Conservation (phyloP, 495 filamentous ascomycete genomes). For the Aspergillus cavernicola region DNA sequence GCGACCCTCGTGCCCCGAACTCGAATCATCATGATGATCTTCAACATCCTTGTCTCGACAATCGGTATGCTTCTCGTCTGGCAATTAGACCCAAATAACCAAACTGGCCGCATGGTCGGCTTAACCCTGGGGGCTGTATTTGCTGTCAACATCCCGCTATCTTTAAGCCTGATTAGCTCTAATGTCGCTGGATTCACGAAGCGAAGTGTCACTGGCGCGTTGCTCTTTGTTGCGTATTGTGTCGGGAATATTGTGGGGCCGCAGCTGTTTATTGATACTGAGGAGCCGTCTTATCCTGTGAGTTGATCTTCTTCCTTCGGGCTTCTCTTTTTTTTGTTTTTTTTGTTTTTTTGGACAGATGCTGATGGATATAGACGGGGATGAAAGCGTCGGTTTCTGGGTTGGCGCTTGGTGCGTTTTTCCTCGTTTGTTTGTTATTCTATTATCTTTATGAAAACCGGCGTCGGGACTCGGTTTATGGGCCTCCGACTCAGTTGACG, state of each 20-base stretch:
- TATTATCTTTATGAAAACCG: background rate
- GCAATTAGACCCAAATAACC: background rate
- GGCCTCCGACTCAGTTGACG: background rate
- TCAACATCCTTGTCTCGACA: background rate
- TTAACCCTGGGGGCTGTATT: background rate
- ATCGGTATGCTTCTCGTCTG: constrained; percentile 4
- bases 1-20: background rate
- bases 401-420: background rate
- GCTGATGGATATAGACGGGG: background rate
- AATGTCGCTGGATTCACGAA: constrained; percentile 7
- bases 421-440: background rate
- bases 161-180: background rate
- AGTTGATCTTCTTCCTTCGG: background rate
- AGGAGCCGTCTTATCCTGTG: constrained; percentile 3
- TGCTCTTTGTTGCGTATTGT: constrained; percentile 5
- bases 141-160: background rate
- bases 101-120: background rate
- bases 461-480: background rate
- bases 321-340: background rate
- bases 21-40: constrained; percentile 1
- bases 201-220: background rate
- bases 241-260: constrained; percentile 5
- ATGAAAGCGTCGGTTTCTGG: background rate
- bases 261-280: background rate
- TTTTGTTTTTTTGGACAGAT: background rate